Percentiles rank a stretch among this genome's conserved stretches.
These are phyloP conservation scores for Huntiella bhutanensis DNA, from an alignment of 2,329 filamentous ascomycete species.

Conservation along the genomic window DNA sequence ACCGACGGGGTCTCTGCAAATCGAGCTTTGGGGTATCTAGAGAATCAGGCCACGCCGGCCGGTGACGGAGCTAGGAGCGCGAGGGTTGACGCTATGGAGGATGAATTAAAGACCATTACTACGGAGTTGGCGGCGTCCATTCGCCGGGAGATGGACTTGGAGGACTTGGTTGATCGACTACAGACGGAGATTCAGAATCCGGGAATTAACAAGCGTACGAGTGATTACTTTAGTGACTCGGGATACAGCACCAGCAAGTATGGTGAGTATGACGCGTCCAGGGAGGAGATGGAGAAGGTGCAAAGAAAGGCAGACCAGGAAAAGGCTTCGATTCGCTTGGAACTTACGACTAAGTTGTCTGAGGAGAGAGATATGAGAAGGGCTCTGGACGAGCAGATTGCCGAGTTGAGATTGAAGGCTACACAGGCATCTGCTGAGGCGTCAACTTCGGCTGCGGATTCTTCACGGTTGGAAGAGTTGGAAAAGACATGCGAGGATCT, in stretches of 20 bases:
- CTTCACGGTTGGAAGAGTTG: constrained; percentile 52
- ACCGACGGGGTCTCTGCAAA: constrained; percentile 18
- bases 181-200: constrained; percentile 55
- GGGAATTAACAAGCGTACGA: constrained; percentile 52
- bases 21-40: constrained; percentile 29
- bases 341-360: constrained; percentile 70
- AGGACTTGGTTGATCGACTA: constrained; percentile 77
- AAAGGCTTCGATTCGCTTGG: constrained; percentile 67
- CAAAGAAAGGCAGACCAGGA: constrained; percentile 78
- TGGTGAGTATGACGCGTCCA: constrained; percentile 37
- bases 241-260: constrained; percentile 71
- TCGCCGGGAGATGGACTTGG: constrained; percentile 83
- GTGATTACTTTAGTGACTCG: constrained; percentile 96
- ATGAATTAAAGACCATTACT: constrained; percentile 84
- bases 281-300: constrained; percentile 62
- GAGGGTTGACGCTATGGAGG: constrained; percentile 74
- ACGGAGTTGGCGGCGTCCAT: constrained; percentile 84
- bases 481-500: constrained; percentile 68
- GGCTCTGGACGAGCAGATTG: constrained; percentile 66
- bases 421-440: constrained; percentile 39
- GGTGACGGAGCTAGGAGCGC: background rate
- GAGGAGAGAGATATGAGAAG: constrained; percentile 64
- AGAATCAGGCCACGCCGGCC: constrained; percentile 31
- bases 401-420: constrained; percentile 60
- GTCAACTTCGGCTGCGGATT: constrained; percentile 36